These are phyloP conservation scores for Pseudogymnoascus sp. DNA, from an alignment of 2,329 filamentous ascomycete species.

Conservation along the genomic window DNA sequence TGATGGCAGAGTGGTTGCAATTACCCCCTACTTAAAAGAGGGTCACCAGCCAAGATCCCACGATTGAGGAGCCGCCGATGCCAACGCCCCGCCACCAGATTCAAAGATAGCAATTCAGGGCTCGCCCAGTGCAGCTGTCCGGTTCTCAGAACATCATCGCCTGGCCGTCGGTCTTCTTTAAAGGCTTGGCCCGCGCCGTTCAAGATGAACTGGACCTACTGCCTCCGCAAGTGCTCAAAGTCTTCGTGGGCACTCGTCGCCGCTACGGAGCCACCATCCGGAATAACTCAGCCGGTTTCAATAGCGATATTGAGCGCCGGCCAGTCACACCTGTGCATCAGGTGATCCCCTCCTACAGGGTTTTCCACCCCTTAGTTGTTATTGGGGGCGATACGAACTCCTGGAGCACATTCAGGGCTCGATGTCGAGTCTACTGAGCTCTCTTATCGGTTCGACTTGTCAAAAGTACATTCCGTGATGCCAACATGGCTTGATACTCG, in stretches of 20 bases:
- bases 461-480: too few relatives aligned
- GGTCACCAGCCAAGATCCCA: background rate
- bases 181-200: background rate
- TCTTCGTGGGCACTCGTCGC: background rate
- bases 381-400: background rate
- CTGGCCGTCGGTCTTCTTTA: background rate
- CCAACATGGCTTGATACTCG: too few relatives aligned
- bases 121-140: background rate
- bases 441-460: background rate
- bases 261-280: background rate
- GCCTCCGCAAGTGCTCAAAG: background rate
- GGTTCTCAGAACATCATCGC: background rate
- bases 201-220: background rate
- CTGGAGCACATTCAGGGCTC: too few relatives aligned
- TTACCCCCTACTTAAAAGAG: background rate
- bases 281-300: background rate
- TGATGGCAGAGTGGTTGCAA: background rate
- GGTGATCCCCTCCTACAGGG: background rate
- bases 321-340: background rate
- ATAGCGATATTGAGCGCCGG: background rate
- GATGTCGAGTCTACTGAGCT: background rate
- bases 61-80: background rate
- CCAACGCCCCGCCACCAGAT: background rate
- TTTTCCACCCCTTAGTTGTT: background rate
- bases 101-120: background rate